Conservation (phyloP, 2,329 filamentous ascomycete genomes). For the Calonectria hongkongensis region DNA sequence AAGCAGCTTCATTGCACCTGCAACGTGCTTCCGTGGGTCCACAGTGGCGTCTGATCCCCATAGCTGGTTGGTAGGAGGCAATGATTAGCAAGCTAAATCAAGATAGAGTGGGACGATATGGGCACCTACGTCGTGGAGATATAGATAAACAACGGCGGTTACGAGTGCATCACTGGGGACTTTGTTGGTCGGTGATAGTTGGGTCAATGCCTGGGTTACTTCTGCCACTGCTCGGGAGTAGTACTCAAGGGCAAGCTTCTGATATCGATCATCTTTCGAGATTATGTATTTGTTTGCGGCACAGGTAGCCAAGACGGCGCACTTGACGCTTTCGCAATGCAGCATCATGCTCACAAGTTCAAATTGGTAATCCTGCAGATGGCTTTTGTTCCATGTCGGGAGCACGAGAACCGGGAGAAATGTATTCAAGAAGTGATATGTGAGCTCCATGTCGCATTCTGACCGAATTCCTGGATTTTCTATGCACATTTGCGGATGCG, state of each 20-base stretch:
- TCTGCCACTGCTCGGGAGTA: slow-evolving; percentile 36
- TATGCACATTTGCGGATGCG: background rate
- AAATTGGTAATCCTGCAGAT: slow-evolving; percentile 34
- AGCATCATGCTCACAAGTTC: slow-evolving; percentile 40
- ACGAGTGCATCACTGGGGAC: slow-evolving; percentile 28
- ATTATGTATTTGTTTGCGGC: slow-evolving; percentile 40
- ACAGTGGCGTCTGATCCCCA: slow-evolving; percentile 35
- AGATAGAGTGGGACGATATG: background rate
- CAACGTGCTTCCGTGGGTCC: slow-evolving; percentile 35
- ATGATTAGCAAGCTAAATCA: background rate
- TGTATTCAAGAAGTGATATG: slow-evolving; percentile 39
- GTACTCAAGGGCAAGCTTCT: slow-evolving; percentile 30
- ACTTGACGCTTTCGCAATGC: slow-evolving; percentile 35
- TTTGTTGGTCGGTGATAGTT: background rate
- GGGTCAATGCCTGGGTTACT: slow-evolving; percentile 10
- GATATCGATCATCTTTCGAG: slow-evolving; percentile 26
- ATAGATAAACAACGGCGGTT: slow-evolving; percentile 31
- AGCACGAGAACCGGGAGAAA: slow-evolving; percentile 34
- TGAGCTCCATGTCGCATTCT: slow-evolving; percentile 32
- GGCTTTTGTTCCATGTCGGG: slow-evolving; percentile 32
- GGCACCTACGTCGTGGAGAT: slow-evolving; percentile 35
- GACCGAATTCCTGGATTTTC: slow-evolving; percentile 5
- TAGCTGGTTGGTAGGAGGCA: background rate
- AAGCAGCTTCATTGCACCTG: slow-evolving; percentile 38
- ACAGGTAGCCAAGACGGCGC: slow-evolving; percentile 33